These are phyloP conservation scores for Saksenaea vasiformis DNA, from an alignment of 371 early-diverging fungal genomes.

Conservation along the genomic window DNA sequence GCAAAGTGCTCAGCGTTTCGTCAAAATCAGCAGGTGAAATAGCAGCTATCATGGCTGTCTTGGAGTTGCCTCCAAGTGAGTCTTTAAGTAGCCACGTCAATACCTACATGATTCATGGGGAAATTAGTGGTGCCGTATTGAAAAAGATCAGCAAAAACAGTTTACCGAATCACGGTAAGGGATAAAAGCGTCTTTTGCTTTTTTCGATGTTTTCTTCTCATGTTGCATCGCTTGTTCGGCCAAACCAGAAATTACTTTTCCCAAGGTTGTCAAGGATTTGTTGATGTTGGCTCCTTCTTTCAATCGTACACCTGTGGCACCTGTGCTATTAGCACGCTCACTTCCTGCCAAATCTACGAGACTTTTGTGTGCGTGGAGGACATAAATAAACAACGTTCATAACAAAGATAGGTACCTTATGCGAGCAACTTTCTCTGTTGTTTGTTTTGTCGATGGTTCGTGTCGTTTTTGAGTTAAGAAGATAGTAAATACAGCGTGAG, in stretches of 20 bases:
- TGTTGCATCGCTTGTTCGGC: slow-evolving; percentile 70
- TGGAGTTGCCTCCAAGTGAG: slow-evolving; percentile 91
- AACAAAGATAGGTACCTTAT: slow-evolving; percentile 49
- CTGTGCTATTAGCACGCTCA: slow-evolving; percentile 95
- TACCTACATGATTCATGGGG: slow-evolving; percentile 37
- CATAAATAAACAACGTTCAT: slow-evolving; percentile 1
- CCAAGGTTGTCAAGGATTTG: slow-evolving; percentile 90
- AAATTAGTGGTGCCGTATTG: neutral
- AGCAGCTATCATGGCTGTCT: slow-evolving; percentile 92
- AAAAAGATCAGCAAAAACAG: neutral
- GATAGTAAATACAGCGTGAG: slow-evolving; percentile 94
- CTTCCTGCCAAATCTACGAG: slow-evolving; percentile 93
- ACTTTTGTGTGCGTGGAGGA: slow-evolving; percentile 32
- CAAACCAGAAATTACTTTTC: slow-evolving; percentile 96
- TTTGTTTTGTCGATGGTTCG: slow-evolving; percentile 64
- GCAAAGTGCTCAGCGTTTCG: slow-evolving; percentile 92
- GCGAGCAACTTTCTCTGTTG: slow-evolving; percentile 78
- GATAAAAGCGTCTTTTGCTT: slow-evolving; percentile 63
- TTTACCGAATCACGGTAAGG: slow-evolving; percentile 89
- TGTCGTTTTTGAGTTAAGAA: slow-evolving; percentile 71
- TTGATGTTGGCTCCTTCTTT: slow-evolving; percentile 99
- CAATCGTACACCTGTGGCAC: slow-evolving; percentile 93
- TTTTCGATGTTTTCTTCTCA: slow-evolving; percentile 50
- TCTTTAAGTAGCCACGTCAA: slow-evolving; percentile 95
- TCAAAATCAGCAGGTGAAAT: slow-evolving; percentile 82